Evolutionary conservation across 179 eudicot species (phyloP), one percentile per base, ranked within the genome.

Genomic region (Amaranthus tricolor): DNA sequence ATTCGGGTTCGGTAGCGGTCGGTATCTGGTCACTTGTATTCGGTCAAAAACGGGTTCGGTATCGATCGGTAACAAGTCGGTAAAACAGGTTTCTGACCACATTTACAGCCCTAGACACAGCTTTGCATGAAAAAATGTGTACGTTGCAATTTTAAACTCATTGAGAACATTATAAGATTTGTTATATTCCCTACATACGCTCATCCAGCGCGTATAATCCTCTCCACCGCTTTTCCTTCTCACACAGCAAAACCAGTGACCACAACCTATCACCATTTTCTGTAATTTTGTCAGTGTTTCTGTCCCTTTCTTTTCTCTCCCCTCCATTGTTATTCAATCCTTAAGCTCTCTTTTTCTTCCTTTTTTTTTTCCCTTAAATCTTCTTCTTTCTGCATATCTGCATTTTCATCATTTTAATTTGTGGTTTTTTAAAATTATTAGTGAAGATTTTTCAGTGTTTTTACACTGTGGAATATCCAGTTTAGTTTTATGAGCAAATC

Each of bases 121-220:
- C 59, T 49, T 19, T 4, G 50, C 56, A 50, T 73, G 20, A 52
- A 64, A 77, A 74, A 81, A 74, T 77, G 78, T 81, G 81, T 77
- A 77, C 84, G 84, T 81, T 81, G 54, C 12, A 72, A 69, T 48
- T 81, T 81, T 49, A 77, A 77, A 77, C 77, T 59, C 70, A 19
- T 6, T 20, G 19, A 64, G 16, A 13, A 51, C 63, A 63, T 6
- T 21, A 7, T 43, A 51, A 66, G 57, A 43, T 62, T 69, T 76
- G 74, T 58, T 48, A 72, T 47, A 72, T 59, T 61, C 31, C 40
- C 58, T 8, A 31, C 40, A 31, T 31, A 31, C 40, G 40, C 40
- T 31, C 40, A 31, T 31, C 40, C 19, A 52, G 82, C 81, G 81
- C 82, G 82, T 77, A 54, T 71, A 15, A 7, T 68, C 31, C 9